Evolutionary conservation across 2,329 filamentous ascomycete species (phyloP).

Genomic region (Ampelomyces quisqualis): DNA sequence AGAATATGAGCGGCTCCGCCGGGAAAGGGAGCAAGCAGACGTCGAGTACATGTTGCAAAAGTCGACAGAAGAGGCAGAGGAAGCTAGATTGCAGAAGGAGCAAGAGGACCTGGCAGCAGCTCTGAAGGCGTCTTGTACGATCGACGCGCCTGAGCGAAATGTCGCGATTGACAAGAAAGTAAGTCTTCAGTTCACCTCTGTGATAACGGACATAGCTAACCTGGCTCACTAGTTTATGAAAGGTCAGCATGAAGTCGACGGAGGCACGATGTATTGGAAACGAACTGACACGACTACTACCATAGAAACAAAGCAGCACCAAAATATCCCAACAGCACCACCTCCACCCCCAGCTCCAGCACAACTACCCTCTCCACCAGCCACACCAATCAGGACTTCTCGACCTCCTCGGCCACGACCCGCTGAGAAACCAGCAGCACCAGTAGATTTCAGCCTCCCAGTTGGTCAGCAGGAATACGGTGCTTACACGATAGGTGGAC

Average conservation of each 20-base stretch:
- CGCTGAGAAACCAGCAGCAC: conserved; percentile 8
- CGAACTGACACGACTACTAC: not conserved
- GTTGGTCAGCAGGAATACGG: conserved; percentile 22
- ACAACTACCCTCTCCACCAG: conserved; percentile 4
- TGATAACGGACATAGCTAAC: too few relatives aligned
- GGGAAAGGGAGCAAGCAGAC: conserved; percentile 9
- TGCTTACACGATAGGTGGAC: conserved; percentile 22
- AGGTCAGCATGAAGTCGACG: conserved; percentile 2
- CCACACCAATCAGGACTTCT: conserved; percentile 3
- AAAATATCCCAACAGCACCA: conserved; percentile 7
- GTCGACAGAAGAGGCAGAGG: conserved; percentile 11
- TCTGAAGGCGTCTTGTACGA: conserved; percentile 3
- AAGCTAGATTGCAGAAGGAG: conserved; percentile 2
- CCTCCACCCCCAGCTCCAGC: conserved; percentile 2
- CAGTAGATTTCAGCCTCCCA: conserved; percentile 19
- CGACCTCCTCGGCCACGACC: conserved; percentile 8
- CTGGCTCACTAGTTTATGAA: conserved; percentile 3
- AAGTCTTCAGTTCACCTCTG: too few relatives aligned
- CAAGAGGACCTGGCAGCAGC: conserved; percentile 11
- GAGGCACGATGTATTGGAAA: not conserved
- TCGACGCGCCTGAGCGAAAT: too few relatives aligned
- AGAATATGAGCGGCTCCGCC: conserved; percentile 7
- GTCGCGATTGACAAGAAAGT: conserved; percentile 6
- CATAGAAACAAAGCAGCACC: not conserved
- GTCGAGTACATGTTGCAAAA: conserved; percentile 10